Evolutionary conservation across 106 monocot species (phyloP).

Genomic region (Ottelia alismoides): DNA sequence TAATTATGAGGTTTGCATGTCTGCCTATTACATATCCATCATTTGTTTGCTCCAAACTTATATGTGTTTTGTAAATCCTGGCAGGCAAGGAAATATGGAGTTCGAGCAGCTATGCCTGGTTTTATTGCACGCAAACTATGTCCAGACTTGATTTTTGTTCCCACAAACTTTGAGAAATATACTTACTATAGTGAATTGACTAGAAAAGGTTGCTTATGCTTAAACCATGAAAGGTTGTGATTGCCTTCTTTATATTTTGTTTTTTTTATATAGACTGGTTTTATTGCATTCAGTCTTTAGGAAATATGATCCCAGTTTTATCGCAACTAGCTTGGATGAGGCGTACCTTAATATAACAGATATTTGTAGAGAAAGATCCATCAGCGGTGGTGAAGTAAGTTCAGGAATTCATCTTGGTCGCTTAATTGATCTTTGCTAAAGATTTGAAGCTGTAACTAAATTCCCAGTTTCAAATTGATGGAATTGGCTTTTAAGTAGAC

Average conservation of each 20-base stretch:
- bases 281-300: constrained; percentile 74
- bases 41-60: too few species aligned
- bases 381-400: constrained; percentile 66
- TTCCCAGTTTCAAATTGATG: too few species aligned
- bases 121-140: constrained; percentile 93
- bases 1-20: constrained; percentile 68
- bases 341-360: constrained; percentile 86
- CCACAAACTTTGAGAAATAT: constrained; percentile 83
- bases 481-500: too few species aligned
- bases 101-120: constrained; percentile 99
- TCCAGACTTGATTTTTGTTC: constrained; percentile 75
- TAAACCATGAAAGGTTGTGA: too few species aligned
- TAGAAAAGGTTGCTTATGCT: constrained; percentile 97
- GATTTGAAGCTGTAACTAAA: too few species aligned
- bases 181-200: constrained; percentile 78
- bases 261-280: too few species aligned
- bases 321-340: constrained; percentile 91
- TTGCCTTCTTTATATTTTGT: not conserved
- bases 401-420: too few species aligned
- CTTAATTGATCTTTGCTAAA: too few species aligned
- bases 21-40: not conserved
- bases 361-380: constrained; percentile 40
- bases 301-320: constrained; percentile 75
- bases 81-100: constrained; percentile 96
- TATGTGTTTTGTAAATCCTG: too few species aligned